phyloP scores from a whole-genome alignment of 495 filamentous ascomycete species.

The Pseudevernia furfuracea region DNA sequence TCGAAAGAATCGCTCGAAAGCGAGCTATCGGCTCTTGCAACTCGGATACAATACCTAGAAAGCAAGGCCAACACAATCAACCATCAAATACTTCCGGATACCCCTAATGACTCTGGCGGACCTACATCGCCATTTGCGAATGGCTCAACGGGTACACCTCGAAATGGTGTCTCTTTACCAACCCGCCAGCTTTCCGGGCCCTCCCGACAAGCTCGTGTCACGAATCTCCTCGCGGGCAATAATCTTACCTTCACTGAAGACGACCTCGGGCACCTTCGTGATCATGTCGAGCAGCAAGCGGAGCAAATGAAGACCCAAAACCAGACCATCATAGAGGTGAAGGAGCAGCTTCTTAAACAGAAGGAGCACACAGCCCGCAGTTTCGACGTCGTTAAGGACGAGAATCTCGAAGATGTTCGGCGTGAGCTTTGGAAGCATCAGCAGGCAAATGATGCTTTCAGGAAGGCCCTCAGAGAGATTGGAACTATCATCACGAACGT shows the following conservation, averaged over 20 bases:
- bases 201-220: conserved; percentile 23
- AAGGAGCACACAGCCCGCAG: conserved; percentile 51
- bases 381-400: conserved; percentile 51
- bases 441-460: conserved; percentile 97
- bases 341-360: conserved; percentile 56
- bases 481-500: conserved; percentile 94
- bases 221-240: conserved; percentile 24
- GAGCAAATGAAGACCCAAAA: conserved; percentile 69
- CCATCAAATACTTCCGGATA: conserved; percentile 52
- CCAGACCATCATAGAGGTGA: conserved; percentile 60
- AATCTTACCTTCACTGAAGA: conserved; percentile 52
- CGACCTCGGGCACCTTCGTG: conserved; percentile 61
- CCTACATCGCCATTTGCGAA: conserved; percentile 47
- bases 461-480: conserved; percentile 93
- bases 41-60: conserved; percentile 63
- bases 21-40: conserved; percentile 60
- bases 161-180: conserved; percentile 17
- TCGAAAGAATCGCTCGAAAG: conserved; percentile 62
- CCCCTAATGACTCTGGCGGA: conserved; percentile 47
- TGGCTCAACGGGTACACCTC: conserved; percentile 27
- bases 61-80: conserved; percentile 51
- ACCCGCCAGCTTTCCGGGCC: conserved; percentile 24
- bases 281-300: conserved; percentile 71
- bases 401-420: conserved; percentile 65
- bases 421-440: conserved; percentile 92